Evolutionary conservation across 805 yeast species (phyloP).

Genomic region (Yamadazyma phyllophila): DNA sequence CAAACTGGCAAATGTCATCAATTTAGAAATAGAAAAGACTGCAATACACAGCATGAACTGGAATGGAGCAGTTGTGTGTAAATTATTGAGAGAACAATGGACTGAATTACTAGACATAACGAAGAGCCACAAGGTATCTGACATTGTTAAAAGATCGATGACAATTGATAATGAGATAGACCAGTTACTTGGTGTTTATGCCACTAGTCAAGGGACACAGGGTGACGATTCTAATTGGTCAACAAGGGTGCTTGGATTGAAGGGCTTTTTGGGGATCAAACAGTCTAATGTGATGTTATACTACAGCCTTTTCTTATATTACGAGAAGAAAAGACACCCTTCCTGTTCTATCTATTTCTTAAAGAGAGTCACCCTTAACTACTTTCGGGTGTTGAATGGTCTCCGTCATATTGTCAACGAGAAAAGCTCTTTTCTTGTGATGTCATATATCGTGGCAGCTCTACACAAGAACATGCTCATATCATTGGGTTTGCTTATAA

Average conservation of each 20-base stretch:
- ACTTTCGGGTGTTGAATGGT: background rate
- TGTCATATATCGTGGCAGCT: background rate
- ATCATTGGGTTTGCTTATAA: background rate
- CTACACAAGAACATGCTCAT: background rate
- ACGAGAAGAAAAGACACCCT: background rate
- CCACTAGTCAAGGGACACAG: too few relatives aligned
- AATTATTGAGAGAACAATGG: background rate
- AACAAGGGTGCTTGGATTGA: background rate
- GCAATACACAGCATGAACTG: constrained; percentile 3
- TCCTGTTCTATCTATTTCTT: background rate
- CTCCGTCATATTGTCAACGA: background rate
- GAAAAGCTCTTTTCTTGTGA: background rate
- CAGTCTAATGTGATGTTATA: background rate
- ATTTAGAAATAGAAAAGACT: constrained; percentile 14
- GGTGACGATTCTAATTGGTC: too few relatives aligned
- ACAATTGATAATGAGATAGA: background rate
- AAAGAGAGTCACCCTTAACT: background rate
- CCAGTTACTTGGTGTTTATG: background rate
- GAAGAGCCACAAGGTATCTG: background rate
- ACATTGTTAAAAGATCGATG: background rate
- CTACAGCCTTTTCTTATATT: background rate
- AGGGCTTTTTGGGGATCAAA: background rate
- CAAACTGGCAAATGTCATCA: constrained; percentile 14
- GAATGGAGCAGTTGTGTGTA: background rate
- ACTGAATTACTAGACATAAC: background rate